Evolutionary conservation across 2,329 filamentous ascomycete species (phyloP).

Genomic region (Cladophialophora bantiana): DNA sequence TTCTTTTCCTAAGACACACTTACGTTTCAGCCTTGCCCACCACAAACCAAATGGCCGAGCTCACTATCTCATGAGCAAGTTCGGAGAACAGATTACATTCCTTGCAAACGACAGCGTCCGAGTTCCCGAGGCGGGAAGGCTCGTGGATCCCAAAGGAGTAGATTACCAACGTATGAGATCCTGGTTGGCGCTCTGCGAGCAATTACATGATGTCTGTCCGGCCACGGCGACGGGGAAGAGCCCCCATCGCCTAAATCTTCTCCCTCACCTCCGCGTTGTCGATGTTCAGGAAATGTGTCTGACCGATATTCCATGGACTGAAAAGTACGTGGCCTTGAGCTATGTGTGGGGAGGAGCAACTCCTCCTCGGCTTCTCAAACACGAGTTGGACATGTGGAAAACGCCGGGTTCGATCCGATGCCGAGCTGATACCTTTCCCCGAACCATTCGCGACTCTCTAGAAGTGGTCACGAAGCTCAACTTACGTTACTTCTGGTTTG

Average conservation of each 20-base stretch:
- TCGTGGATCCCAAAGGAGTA: not conserved
- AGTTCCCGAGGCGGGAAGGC: not conserved
- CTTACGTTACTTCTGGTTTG: slow-evolving; percentile 15
- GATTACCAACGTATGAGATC: not conserved
- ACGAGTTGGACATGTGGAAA: not conserved
- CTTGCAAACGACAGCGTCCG: not conserved
- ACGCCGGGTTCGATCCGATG: not conserved
- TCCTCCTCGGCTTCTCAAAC: slow-evolving; percentile 5
- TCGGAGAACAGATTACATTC: not conserved
- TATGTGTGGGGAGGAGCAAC: slow-evolving; percentile 20
- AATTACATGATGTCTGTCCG: not conserved
- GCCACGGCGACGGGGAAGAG: not conserved
- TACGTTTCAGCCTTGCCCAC: not conserved
- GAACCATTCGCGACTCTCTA: not conserved
- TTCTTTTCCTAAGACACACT: not conserved
- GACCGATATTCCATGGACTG: not conserved
- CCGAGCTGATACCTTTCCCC: not conserved
- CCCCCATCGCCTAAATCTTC: not conserved
- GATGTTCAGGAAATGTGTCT: slow-evolving; percentile 10
- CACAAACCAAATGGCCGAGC: not conserved
- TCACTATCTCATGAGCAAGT: not conserved
- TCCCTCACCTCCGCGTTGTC: not conserved
- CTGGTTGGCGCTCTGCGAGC: not conserved
- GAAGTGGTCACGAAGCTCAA: not conserved
- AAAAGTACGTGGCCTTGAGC: slow-evolving; percentile 12